Evolutionary conservation across 1,139 yeast species (phyloP).

Genomic region (Sugiyamaella grinbergsii): DNA sequence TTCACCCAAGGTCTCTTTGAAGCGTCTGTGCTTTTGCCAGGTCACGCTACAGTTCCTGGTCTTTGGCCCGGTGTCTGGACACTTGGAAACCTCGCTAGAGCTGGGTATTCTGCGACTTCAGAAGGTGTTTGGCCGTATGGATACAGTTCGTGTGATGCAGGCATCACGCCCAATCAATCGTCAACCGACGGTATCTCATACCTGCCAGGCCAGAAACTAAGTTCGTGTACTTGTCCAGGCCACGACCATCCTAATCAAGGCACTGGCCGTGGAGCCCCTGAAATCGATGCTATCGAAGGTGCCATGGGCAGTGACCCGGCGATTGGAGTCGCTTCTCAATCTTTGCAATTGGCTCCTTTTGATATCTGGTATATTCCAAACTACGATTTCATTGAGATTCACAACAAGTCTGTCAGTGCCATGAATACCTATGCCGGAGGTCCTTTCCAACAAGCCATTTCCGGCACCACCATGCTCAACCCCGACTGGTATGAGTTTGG

Average conservation of each 20-base stretch:
- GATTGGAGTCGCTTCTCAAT: slow-evolving; percentile 75
- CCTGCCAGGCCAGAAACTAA: slow-evolving; percentile 75
- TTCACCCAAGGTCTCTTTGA: slow-evolving; percentile 76
- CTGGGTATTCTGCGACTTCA: slow-evolving; percentile 76
- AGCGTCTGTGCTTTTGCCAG: slow-evolving; percentile 70
- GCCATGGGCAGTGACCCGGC: slow-evolving; percentile 49
- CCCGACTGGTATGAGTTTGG: slow-evolving; percentile 69
- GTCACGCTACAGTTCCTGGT: slow-evolving; percentile 67
- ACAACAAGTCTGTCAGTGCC: slow-evolving; percentile 60
- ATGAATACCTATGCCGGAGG: slow-evolving; percentile 84
- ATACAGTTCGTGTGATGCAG: slow-evolving; percentile 81
- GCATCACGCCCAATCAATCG: slow-evolving; percentile 87
- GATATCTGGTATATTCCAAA: slow-evolving; percentile 88
- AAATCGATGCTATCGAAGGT: slow-evolving; percentile 83
- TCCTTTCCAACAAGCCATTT: slow-evolving; percentile 81
- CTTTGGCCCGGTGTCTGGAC: slow-evolving; percentile 94
- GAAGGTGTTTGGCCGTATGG: slow-evolving; percentile 91
- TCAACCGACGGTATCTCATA: slow-evolving; percentile 78
- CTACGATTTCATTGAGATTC: slow-evolving; percentile 65
- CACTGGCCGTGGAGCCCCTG: slow-evolving; percentile 85
- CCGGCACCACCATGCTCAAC: slow-evolving; percentile 71
- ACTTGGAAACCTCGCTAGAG: slow-evolving; percentile 81
- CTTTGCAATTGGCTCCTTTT: slow-evolving; percentile 79
- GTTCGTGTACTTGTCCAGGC: slow-evolving; percentile 68
- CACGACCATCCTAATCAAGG: slow-evolving; percentile 82